These are phyloP conservation scores for Xylariaceae sp. DNA, from an alignment of 2,329 filamentous ascomycete genomes.

Conservation along the genomic window DNA sequence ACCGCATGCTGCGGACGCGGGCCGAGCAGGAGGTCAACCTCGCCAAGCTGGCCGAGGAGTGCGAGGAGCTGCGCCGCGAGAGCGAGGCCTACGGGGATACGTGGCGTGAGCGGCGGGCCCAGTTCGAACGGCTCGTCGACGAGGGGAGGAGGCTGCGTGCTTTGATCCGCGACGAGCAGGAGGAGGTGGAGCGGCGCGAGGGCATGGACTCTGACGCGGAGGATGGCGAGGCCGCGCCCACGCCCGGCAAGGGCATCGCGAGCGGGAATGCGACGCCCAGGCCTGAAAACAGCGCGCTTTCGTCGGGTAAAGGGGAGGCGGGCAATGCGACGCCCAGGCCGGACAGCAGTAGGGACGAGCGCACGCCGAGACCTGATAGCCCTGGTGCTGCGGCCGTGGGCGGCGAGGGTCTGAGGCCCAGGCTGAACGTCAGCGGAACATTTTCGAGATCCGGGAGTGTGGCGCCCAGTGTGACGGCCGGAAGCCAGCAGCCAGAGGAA, in stretches of 20 bases:
- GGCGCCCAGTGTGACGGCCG: slow-evolving; percentile 39
- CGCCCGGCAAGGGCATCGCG: slow-evolving; percentile 45
- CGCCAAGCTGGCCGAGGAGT: slow-evolving; percentile 85
- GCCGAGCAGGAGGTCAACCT: slow-evolving; percentile 81
- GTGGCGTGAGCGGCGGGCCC: slow-evolving; percentile 83
- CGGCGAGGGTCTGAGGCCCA: slow-evolving; percentile 44
- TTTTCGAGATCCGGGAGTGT: slow-evolving; percentile 49
- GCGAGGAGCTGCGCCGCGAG: slow-evolving; percentile 83
- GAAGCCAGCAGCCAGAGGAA: slow-evolving; percentile 47
- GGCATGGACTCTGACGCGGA: slow-evolving; percentile 76
- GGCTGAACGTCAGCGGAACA: slow-evolving; percentile 38
- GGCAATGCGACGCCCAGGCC: slow-evolving; percentile 49
- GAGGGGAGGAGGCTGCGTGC: slow-evolving; percentile 86
- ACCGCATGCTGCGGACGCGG: slow-evolving; percentile 78
- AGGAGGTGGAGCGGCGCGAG: slow-evolving; percentile 87
- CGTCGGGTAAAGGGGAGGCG: slow-evolving; percentile 28
- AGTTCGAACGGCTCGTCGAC: slow-evolving; percentile 87
- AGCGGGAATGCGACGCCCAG: slow-evolving; percentile 59
- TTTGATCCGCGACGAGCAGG: slow-evolving; percentile 92
- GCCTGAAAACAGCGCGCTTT: slow-evolving; percentile 48
- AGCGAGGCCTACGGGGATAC: slow-evolving; percentile 80
- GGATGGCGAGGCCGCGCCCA: slow-evolving; percentile 53
- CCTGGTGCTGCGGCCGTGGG: slow-evolving; percentile 40
- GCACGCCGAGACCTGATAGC: slow-evolving; percentile 42
- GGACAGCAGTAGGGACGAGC: slow-evolving; percentile 46